Base-by-base conservation (phyloP, 2,329 filamentous ascomycete genomes). In the Parafenestella ontariensis region DNA sequence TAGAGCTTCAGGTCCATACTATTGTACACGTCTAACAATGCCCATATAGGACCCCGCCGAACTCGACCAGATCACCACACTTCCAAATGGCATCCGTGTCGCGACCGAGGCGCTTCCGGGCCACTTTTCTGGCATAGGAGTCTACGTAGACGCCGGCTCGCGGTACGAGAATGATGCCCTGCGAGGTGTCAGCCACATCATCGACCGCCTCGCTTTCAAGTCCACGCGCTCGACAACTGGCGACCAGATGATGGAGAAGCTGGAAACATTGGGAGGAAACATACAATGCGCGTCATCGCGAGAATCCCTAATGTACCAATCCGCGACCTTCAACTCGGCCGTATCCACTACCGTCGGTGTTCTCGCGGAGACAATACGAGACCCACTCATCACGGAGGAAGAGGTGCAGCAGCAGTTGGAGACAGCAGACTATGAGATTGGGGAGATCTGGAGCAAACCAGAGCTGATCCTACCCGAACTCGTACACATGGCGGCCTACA, bases 291-390 rank as follows among this genome's bases (percentile, higher is more conserved):
- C 94, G 10, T 97, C 93, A 1, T 96, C 92, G 1, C 85, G 95
- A 62, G 95, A 99, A 78, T 92, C 92, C 52, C 86, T 99, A 79
- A 99, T 99, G 95, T 99, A 99, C 81, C 95, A 99, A 77, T 91
- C 92, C 1, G 95, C 95, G 23, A 97, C 93, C 26, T 99, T 99
- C 85, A 99, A 99, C 81, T 89, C 89, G 23, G 89, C 92, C 17
- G 92, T 99, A 8, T 88, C 91, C 6, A 87, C 87, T 8, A 92
- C 94, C 11, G 86, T 96, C 21, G 91, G 84, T 26, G 79, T 99
- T 17, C 85, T 99, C 36, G 94, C 95, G 54, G 95, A 99, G 76
- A 98, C 95, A 28, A 96, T 99, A 59, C 89, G 92, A 54, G 86
- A 96, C 63, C 92, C 95, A 5, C 77, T 84, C 50, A 89, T 98